Conservation (phyloP, 345 rosid genomes). For the Cardamine chenopodiifolia region DNA sequence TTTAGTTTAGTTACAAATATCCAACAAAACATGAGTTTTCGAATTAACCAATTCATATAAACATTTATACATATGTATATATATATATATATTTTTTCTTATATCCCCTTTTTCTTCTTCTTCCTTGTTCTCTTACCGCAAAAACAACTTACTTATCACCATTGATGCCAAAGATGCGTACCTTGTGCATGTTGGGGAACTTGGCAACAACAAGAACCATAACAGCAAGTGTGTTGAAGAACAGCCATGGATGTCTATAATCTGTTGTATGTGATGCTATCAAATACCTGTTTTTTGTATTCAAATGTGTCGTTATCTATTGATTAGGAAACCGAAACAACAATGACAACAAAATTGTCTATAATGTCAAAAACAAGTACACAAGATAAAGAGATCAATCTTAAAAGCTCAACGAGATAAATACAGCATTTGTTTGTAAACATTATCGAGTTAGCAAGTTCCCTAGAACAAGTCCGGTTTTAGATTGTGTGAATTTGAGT, state of each 20-base stretch:
- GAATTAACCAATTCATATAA: conserved; percentile 24
- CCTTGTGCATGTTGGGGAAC: conserved; percentile 99
- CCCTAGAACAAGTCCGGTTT: background rate
- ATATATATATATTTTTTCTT: background rate
- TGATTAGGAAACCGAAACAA: background rate
- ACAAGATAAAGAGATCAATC: conserved; percentile 1
- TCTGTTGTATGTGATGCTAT: conserved; percentile 98
- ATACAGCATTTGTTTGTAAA: background rate
- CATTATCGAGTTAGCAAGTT: background rate
- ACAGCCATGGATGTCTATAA: conserved; percentile 89
- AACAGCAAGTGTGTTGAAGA: conserved; percentile 87
- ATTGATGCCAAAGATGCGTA: conserved; percentile 97
- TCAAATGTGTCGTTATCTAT: background rate
- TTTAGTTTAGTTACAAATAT: conserved; percentile 39
- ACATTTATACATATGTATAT: conserved; percentile 29
- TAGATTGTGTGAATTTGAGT: background rate
- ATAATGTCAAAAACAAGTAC: background rate
- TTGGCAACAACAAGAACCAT: conserved; percentile 87
- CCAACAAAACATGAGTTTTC: conserved; percentile 26
- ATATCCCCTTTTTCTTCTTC: background rate
- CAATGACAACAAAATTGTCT: background rate
- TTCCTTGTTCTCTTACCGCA: conserved; percentile 15
- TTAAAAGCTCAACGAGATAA: background rate
- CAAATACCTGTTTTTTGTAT: conserved; percentile 63
- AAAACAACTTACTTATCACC: conserved; percentile 56